These are phyloP conservation scores for Gracilaria domingensis DNA, from an alignment of 23 red algal genomes.

Conservation along the genomic window DNA sequence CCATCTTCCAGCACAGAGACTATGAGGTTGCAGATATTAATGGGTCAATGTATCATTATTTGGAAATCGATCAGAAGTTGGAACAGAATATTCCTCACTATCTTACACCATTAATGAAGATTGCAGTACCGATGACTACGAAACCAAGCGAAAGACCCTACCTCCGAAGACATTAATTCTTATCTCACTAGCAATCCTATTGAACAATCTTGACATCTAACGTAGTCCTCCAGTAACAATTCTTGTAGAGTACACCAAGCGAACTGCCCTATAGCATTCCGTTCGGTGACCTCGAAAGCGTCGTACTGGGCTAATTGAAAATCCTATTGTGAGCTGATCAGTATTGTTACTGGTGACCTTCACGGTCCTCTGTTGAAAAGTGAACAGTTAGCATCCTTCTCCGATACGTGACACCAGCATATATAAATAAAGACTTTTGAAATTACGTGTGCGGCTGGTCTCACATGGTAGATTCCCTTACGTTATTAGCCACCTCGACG, in stretches of 20 bases:
- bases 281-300: not conserved
- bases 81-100: too few relatives aligned
- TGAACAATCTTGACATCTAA: slow-evolving; percentile 3
- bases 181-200: slow-evolving; percentile 22
- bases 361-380: not conserved
- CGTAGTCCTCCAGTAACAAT: not conserved
- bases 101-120: not conserved
- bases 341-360: not conserved
- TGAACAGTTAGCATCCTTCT: not conserved
- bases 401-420: not conserved
- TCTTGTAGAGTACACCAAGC: not conserved
- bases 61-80: too few relatives aligned
- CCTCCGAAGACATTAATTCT: slow-evolving; percentile 1
- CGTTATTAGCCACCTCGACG: not conserved
- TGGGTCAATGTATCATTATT: too few relatives aligned
- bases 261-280: not conserved
- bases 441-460: not conserved
- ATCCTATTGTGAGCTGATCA: slow-evolving; percentile 16
- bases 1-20: not conserved
- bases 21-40: not conserved
- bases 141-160: slow-evolving; percentile 7
- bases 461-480: not conserved
- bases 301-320: not conserved
- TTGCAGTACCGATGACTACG: not conserved
- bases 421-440: not conserved